Evolutionary conservation across 257 asterid species (phyloP).

Genomic region (Coffea canephora): DNA sequence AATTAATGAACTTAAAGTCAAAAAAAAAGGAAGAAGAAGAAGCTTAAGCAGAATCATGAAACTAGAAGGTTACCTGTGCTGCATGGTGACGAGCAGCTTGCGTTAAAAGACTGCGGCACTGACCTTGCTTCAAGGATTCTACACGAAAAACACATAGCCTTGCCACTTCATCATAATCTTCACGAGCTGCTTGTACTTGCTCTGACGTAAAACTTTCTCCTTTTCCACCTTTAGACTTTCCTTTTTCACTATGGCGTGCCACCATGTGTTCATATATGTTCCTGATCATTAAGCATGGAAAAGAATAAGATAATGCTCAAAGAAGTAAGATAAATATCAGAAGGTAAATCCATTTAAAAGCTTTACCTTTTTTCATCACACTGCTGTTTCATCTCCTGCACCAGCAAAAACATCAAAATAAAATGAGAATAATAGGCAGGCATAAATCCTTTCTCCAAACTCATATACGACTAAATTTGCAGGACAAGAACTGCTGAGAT

Average conservation of each 20-base stretch:
- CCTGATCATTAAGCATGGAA: conserved; percentile 43
- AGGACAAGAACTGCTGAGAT: not conserved
- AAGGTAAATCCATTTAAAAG: conserved; percentile 8
- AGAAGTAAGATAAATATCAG: conserved; percentile 7
- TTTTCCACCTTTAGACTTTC: conserved; percentile 73
- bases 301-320: conserved; percentile 15
- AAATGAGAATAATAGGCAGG: conserved; percentile 15
- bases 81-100: conserved; percentile 98
- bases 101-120: conserved; percentile 77
- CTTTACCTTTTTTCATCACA: conserved; percentile 90
- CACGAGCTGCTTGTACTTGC: conserved; percentile 74
- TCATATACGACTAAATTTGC: not conserved
- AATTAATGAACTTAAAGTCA: conserved; percentile 7
- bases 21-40: not conserved
- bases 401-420: conserved; percentile 27
- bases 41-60: conserved; percentile 12
- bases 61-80: conserved; percentile 63
- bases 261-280: conserved; percentile 77
- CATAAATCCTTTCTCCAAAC: not conserved
- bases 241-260: conserved; percentile 64
- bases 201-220: conserved; percentile 69
- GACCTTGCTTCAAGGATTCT: conserved; percentile 95
- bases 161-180: conserved; percentile 82
- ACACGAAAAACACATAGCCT: conserved; percentile 86
- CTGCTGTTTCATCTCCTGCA: conserved; percentile 96